Percentiles rank a stretch among this genome's conserved stretches.
Evolutionary conservation across 306 rosid species (phyloP).

Genomic region (Medicago truncatula): MtrunA17r5.0-ANR NC_053046.1:3131001-3131500

Average conservation of each 20-base stretch:
- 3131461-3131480: not conserved
- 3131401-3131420: slow-evolving; percentile 61
- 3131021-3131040: slow-evolving; percentile 74
- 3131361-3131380: slow-evolving; percentile 62
- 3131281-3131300: slow-evolving; percentile 70
- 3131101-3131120: slow-evolving; percentile 70
- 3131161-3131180: slow-evolving; percentile 85
- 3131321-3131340: slow-evolving; percentile 65
- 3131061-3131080: slow-evolving; percentile 83
- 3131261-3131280: slow-evolving; percentile 78
- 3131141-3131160: slow-evolving; percentile 67
- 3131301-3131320: slow-evolving; percentile 73
- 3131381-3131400: slow-evolving; percentile 71
- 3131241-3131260: slow-evolving; percentile 61
- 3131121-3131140: slow-evolving; percentile 85
- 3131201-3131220: slow-evolving; percentile 48
- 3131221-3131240: slow-evolving; percentile 46
- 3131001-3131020: slow-evolving; percentile 81
- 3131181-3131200: slow-evolving; percentile 46
- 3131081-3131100: slow-evolving; percentile 83
- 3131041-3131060: slow-evolving; percentile 75
- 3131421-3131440: slow-evolving; percentile 55
- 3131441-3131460: not conserved
- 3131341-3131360: slow-evolving; percentile 53
- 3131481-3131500: not conserved